Evolutionary conservation across 2,329 filamentous ascomycete genomes (phyloP), one percentile per base, ranked within the genome.

Genomic region (Sporothrix curviconia): DNA sequence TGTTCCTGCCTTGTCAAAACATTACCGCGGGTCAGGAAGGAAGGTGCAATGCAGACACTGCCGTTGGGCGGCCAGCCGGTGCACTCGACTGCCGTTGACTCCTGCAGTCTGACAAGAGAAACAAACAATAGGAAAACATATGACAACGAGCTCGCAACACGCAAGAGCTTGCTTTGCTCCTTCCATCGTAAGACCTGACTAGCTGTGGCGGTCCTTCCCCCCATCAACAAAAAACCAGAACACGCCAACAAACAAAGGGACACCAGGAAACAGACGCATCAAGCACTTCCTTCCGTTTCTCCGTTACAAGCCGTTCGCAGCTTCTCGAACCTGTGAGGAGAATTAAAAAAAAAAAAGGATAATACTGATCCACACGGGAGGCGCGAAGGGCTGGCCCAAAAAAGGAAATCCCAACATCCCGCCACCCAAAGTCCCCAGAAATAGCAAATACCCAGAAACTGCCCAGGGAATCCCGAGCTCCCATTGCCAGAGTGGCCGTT

Each of bases 391-490:
- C 28, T 22, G 55, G 17, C 56, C 50, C 25, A 49, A 55, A 49
- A 17, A n/a, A 30, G 57, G 39, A 55, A 51, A 55, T 59, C 57
- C 57, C 57, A 59, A 59, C 57, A 50, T 50, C 44, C 57, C 51
- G 51, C 51, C 57, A 55, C 51, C 34, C 28, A 32, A 11, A 32
- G 22, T 2, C 19, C 37, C n/a, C n/a, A 22, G 32, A 36, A 8
- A 15, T 19, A 24, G 28, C 8, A 17, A 28, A 44, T 34, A 44
- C 17, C 25, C 39, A 42, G 36, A 15, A 43, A 55, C 36, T 36
- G 36, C 12, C 40, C 53, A 39, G 44, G 12, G 15, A 58, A 22
- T 53, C 17, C 56, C 30, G 30, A 49, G 30, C 53, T 43, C 15
- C n/a, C 30, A 42, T 9, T 58, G 25, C 22, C 24, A 32, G 3